A percentile compares a stretch with the other conserved stretches of the same genome.
These are phyloP conservation scores for Mallotus nudiflorus DNA, from an alignment of 345 rosid species.

Conservation along the genomic window DNA sequence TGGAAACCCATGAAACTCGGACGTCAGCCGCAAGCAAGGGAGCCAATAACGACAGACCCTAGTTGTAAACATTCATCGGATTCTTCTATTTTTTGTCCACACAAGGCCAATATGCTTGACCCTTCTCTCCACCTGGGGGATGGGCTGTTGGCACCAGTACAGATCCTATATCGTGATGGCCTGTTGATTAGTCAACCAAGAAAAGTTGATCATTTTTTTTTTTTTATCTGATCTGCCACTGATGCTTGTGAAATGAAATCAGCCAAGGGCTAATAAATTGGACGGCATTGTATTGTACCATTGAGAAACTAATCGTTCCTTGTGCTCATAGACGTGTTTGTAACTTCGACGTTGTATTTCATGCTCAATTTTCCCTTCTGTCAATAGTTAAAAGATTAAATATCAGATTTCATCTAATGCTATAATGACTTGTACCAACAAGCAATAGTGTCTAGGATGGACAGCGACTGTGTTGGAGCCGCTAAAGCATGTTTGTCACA, in stretches of 20 bases:
- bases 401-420: conserved; percentile 2
- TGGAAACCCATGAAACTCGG: conserved; percentile 34
- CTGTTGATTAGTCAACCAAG: not conserved
- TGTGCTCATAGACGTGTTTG: conserved; percentile 14
- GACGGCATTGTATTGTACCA: conserved; percentile 9
- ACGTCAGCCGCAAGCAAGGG: conserved; percentile 25
- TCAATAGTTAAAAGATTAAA: conserved; percentile 9
- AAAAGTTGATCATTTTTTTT: conserved; percentile 2
- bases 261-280: conserved; percentile 1
- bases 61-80: conserved; percentile 12
- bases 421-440: not conserved
- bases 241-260: conserved; percentile 12
- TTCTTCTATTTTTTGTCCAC: not conserved
- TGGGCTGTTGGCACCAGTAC: not conserved
- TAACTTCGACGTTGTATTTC: conserved; percentile 10
- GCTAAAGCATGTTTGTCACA: no score
- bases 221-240: conserved; percentile 14
- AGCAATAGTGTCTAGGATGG: no score
- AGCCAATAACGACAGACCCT: conserved; percentile 30
- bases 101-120: conserved; percentile 6
- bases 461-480: no score
- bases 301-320: conserved; percentile 10
- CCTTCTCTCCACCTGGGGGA: not conserved
- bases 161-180: not conserved
- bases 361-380: not conserved